Percentiles rank a stretch among this genome's conserved stretches.
These are phyloP conservation scores for Globisporangium recalcitrans DNA, from an alignment of 352 stramenopile species.

Conservation along the genomic window DNA sequence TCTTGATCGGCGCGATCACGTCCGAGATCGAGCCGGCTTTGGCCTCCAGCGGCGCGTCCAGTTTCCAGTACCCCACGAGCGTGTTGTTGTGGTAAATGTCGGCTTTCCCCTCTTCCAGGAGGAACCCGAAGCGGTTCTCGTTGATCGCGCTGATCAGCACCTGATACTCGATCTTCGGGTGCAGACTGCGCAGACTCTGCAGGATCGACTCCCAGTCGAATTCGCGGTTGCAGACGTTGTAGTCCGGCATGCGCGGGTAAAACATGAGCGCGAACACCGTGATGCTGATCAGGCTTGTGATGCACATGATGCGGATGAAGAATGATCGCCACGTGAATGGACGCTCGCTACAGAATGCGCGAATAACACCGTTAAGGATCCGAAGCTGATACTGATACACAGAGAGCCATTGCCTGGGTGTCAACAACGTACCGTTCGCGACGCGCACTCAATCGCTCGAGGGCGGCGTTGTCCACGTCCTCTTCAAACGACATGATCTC, in stretches of 20 bases:
- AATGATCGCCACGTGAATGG: slow-evolving; percentile 48
- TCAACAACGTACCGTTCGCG: slow-evolving; percentile 26
- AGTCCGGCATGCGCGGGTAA: slow-evolving; percentile 82
- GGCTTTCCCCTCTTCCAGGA: slow-evolving; percentile 62
- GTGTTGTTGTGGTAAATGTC: slow-evolving; percentile 81
- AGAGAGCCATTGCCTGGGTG: background rate
- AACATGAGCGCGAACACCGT: slow-evolving; percentile 83
- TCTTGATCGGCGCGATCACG: slow-evolving; percentile 67
- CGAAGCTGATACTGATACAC: background rate
- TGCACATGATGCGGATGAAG: slow-evolving; percentile 46
- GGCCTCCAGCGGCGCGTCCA: slow-evolving; percentile 60
- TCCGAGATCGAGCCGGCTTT: slow-evolving; percentile 73
- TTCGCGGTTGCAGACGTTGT: slow-evolving; percentile 86
- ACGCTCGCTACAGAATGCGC: slow-evolving; percentile 25
- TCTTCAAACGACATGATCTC: slow-evolving; percentile 61
- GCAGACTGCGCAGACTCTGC: slow-evolving; percentile 59
- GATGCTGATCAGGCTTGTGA: slow-evolving; percentile 43
- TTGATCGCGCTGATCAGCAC: slow-evolving; percentile 86
- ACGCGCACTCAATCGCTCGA: slow-evolving; percentile 44
- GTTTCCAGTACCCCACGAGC: slow-evolving; percentile 65
- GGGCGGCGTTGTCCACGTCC: slow-evolving; percentile 40
- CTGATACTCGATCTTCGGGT: slow-evolving; percentile 83
- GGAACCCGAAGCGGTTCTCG: slow-evolving; percentile 85
- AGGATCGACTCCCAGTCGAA: slow-evolving; percentile 88
- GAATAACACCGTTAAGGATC: background rate